Conservation (phyloP, 2,329 filamentous ascomycete species). For the Nemania sp. region DNA sequence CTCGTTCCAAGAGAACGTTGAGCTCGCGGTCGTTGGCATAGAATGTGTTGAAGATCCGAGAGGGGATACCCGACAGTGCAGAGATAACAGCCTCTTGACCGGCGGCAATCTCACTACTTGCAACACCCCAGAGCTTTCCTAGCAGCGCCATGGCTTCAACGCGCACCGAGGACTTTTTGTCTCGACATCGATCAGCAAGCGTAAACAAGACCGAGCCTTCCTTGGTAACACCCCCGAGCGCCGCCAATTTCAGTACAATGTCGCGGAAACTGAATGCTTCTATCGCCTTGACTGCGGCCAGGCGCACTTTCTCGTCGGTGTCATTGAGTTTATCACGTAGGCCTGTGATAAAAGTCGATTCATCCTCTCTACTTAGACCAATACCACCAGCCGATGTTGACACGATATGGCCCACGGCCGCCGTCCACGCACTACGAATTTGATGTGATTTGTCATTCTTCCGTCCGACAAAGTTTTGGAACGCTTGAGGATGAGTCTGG, state of each 20-base stretch:
- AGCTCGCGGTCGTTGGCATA: slow-evolving; percentile 90
- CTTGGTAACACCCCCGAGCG: slow-evolving; percentile 74
- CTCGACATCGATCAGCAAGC: slow-evolving; percentile 85
- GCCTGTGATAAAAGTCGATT: slow-evolving; percentile 72
- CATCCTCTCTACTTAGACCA: slow-evolving; percentile 82
- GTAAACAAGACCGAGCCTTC: slow-evolving; percentile 78
- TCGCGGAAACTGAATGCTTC: slow-evolving; percentile 80
- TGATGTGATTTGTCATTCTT: slow-evolving; percentile 83
- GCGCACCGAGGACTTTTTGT: slow-evolving; percentile 80
- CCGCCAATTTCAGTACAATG: slow-evolving; percentile 80
- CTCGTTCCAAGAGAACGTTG: slow-evolving; percentile 80
- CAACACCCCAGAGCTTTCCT: slow-evolving; percentile 91
- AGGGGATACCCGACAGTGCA: slow-evolving; percentile 81
- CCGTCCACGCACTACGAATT: slow-evolving; percentile 86
- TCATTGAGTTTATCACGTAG: slow-evolving; percentile 84
- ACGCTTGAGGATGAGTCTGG: slow-evolving; percentile 76
- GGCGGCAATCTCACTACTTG: slow-evolving; percentile 80
- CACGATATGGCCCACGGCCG: slow-evolving; percentile 81
- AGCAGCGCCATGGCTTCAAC: slow-evolving; percentile 85
- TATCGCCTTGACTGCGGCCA: slow-evolving; percentile 86
- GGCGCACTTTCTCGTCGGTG: slow-evolving; percentile 85
- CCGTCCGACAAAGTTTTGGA: slow-evolving; percentile 82
- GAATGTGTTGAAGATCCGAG: slow-evolving; percentile 81
- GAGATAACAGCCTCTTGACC: slow-evolving; percentile 76
- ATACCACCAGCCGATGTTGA: slow-evolving; percentile 91